Evolutionary conservation across 176 grass and related monocot species (phyloP), one percentile per base, ranked within the genome.

Genomic region (Aegilops tauschii): DNA sequence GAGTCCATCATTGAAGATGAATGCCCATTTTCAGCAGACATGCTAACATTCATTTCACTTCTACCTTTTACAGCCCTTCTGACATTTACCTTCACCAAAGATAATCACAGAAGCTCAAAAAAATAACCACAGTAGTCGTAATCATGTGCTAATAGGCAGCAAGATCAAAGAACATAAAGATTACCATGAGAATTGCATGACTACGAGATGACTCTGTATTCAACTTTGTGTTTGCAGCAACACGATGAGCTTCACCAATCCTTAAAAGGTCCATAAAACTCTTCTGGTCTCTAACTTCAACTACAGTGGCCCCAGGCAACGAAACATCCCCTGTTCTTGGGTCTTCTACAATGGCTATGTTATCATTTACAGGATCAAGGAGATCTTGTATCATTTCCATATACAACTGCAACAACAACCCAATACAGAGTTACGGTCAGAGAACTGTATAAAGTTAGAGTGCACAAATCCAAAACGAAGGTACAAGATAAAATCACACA

Each of bases 311-410:
- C 31, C 92, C 94, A 83, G 97, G 97, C 44, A 99, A 67, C 65
- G 97, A 97, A 88, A 99, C 94, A 88, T 99, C 97, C 54, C 97
- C 97, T 8, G 89, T 97, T 74, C 88, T 99, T 82, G 97, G 94
- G 82, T 99, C 97, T 91, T 99, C 97, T 82, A 95, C 94, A 78
- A 99, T 99, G 20, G 94, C 92, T 83, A 99, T 99, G 85, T 99
- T 99, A 83, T 99, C 97, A 93, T 99, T 99, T 79, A 88, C 85
- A 87, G 97, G 97, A 90, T 97, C 91, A 84, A 99, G 90, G 63
- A 99, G 97, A 54, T 99, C 97, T 81, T 99, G 97, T 80, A 99
- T 97, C 84, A 93, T 99, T 91, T 99, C 97, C 97, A 99, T 99
- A 86, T 99, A 99, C 59, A 99, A 80, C 97, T 99, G 85, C 59